These are phyloP conservation scores for Capsicum baccatum DNA, from an alignment of 257 asterid genomes.

Conservation along the genomic window DNA sequence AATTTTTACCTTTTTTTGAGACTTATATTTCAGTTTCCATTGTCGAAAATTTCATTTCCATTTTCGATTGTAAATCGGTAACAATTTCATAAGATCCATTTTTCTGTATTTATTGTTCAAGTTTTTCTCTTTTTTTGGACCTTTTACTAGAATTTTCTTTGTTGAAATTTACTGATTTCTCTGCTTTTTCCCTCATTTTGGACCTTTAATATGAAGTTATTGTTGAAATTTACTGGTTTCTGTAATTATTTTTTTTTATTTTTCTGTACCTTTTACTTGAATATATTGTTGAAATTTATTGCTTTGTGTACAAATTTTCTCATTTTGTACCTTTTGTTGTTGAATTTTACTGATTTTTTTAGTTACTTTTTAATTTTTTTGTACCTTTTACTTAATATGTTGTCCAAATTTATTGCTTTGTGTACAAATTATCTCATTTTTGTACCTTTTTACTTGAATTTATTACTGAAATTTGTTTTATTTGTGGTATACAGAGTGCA, in stretches of 20 bases:
- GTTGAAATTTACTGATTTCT: neutral
- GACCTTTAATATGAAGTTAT: neutral
- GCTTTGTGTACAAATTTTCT: neutral
- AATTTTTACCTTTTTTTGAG: neutral
- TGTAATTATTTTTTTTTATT: neutral
- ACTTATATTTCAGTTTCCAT: neutral
- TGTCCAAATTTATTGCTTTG: slow-evolving; percentile 9
- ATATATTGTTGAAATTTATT: neutral
- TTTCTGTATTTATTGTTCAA: neutral
- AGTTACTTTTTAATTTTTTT: neutral
- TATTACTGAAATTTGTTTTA: neutral
- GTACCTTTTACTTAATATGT: neutral
- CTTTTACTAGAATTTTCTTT: neutral
- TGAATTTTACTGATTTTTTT: slow-evolving; percentile 14
- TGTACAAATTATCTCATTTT: neutral
- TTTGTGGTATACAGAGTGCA: slow-evolving; percentile 10
- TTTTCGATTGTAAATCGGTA: neutral
- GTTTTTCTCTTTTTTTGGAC: neutral
- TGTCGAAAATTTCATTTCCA: neutral
- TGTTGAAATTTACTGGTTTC: slow-evolving; percentile 14
- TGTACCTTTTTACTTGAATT: neutral
- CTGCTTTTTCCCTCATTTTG: neutral
- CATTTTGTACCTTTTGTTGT: neutral
- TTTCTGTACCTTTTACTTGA: neutral
- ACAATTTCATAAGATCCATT: slow-evolving; percentile 13